phyloP scores from a whole-genome alignment of 73 alveolate species.

The Paramecium biaurelia region DNA sequence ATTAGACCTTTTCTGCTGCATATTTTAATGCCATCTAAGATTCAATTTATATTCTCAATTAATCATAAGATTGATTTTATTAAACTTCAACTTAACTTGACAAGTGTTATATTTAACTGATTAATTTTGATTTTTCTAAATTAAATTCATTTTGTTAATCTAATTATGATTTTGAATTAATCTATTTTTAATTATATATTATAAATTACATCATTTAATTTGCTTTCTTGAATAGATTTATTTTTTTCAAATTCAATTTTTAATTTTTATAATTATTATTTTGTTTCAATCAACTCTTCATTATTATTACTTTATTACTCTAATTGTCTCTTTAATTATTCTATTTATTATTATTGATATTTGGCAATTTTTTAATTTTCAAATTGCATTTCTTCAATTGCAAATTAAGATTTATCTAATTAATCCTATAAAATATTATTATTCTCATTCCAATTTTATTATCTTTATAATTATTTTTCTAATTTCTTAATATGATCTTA shows the following conservation, averaged over 20 bases:
- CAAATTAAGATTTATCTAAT: not conserved
- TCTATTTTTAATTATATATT: not conserved
- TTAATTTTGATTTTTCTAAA: not conserved
- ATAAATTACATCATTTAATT: not conserved
- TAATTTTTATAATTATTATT: not conserved
- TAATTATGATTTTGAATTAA: not conserved
- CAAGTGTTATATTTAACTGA: not conserved
- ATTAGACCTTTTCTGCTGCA: not conserved
- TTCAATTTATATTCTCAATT: not conserved
- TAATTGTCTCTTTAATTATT: not conserved
- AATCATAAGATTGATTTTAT: not conserved
- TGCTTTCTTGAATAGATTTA: not conserved
- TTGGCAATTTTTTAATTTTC: not conserved
- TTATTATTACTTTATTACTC: not conserved
- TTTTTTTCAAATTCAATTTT: not conserved
- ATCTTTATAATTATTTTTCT: not conserved
- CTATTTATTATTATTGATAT: not conserved
- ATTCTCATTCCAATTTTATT: not conserved
- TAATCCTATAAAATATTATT: not conserved
- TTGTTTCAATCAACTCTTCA: not conserved
- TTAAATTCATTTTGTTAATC: not conserved
- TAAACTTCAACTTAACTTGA: not conserved
- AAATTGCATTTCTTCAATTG: not conserved
- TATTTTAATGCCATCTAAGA: not conserved
- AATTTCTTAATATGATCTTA: not conserved